Evolutionary conservation across 768 basidiomycete genomes (phyloP), one percentile per base, ranked within the genome.

Genomic region (Krasilnikovozyma curviuscula): DNA sequence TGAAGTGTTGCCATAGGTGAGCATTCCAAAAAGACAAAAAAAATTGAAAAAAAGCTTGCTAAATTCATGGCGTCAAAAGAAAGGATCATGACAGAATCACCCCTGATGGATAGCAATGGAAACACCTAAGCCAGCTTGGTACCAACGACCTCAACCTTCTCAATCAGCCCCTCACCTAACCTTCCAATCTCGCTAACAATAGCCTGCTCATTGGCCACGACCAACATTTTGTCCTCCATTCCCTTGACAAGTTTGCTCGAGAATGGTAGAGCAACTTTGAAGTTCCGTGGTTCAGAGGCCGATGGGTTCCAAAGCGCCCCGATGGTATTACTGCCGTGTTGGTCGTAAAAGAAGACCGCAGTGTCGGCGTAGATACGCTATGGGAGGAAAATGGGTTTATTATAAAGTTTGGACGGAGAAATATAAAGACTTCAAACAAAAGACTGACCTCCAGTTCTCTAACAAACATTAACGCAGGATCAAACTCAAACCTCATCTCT

Each of bases 281-380:
- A 85, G 5, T 76, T 70, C 39, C 78, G 68, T 1, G 74, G 64
- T 49, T 50, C 40, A 14, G 40, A 37, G 27, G 44, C 29, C 3
- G 35, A 12, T 1, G 83, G 79, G 57, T 89, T 82, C 84, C 86
- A 97, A 2, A 93, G 77, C 0, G 72, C 77, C 6, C 83, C 88
- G 44, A 88, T 79, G 29, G 69, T 68, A 48, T 74, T 69, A 0
- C 88, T 85, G 12, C 93, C 93, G 29, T 76, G 71, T 0, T 73
- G 67, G 55, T 97, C 89, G 56, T 76, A 75, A 69, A 97, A 98
- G 32, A 91, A 70, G 49, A 81, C 74, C 54, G 83, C 72, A 0
- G 79, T 79, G 52, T 83, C 79, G 1, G 73, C 68, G 59, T 84
- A 88, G 5, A 76, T 65, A 18, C 72, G 70, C 81, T 88, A 50